Percentiles rank a stretch among this genome's conserved stretches.
These are phyloP conservation scores for Oryza coarctata DNA, from an alignment of 176 grass and related monocot species.

Conservation along the genomic window DNA sequence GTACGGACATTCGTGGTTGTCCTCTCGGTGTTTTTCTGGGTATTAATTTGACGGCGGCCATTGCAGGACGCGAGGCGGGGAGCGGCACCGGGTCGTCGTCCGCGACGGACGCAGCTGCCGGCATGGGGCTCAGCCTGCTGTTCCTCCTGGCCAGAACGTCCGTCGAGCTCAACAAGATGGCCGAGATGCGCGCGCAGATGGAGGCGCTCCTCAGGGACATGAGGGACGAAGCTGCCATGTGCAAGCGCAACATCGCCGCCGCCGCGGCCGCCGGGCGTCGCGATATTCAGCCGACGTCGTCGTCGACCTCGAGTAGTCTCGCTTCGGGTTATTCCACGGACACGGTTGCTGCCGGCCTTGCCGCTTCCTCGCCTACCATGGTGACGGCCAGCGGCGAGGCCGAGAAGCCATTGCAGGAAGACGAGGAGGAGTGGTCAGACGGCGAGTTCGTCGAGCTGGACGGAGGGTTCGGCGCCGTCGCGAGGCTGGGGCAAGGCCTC, in stretches of 20 bases:
- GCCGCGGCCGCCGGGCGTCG: background rate
- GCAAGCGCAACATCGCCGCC: background rate
- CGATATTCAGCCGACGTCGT: background rate
- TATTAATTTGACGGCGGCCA: background rate
- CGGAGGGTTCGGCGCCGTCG: background rate
- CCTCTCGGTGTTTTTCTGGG: no score
- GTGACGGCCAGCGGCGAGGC: background rate
- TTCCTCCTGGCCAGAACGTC: conserved; percentile 43
- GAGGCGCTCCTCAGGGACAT: conserved; percentile 51
- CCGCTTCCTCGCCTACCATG: background rate
- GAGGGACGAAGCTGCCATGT: conserved; percentile 26
- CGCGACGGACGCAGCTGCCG: background rate
- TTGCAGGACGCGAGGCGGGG: conserved; percentile 2
- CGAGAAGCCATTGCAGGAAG: background rate
- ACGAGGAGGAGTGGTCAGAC: conserved; percentile 2
- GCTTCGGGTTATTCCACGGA: conserved; percentile 1
- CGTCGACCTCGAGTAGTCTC: background rate
- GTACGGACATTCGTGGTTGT: background rate
- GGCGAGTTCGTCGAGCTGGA: conserved; percentile 53
- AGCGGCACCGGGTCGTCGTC: background rate
- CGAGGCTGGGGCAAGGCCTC: background rate
- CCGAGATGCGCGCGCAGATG: conserved; percentile 60
- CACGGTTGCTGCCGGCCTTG: background rate
- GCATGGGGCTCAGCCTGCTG: conserved; percentile 47
- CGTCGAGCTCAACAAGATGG: conserved; percentile 60